phyloP scores from a whole-genome alignment of 257 asterid species.

The Leptodermis oblonga region DNA sequence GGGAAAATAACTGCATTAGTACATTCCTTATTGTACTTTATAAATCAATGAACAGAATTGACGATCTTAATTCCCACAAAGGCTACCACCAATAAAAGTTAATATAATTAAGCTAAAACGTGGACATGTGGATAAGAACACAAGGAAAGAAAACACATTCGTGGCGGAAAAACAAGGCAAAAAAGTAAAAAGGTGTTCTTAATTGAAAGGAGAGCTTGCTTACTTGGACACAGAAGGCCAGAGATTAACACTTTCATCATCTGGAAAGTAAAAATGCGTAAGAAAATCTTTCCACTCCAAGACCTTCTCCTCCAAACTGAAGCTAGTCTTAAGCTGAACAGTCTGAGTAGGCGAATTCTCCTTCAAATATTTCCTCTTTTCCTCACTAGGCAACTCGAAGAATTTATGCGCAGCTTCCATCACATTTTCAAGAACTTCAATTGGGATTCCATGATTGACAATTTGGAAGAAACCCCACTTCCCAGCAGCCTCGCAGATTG shows the following conservation, averaged over 20 bases:
- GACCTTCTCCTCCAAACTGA: constrained; percentile 32
- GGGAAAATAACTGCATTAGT: too few relatives aligned
- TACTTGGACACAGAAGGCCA: constrained; percentile 46
- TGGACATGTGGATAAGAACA: too few relatives aligned
- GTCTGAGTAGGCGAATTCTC: constrained; percentile 39
- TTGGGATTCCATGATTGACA: constrained; percentile 42
- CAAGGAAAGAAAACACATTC: not conserved
- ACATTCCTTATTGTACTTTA: too few relatives aligned
- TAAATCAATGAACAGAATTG: not conserved
- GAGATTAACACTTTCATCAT: constrained; percentile 14
- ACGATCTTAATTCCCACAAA: not conserved
- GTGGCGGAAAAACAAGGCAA: not conserved
- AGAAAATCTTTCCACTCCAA: constrained; percentile 60
- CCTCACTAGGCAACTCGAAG: constrained; percentile 46
- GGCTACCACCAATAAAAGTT: not conserved
- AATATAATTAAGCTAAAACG: too few relatives aligned
- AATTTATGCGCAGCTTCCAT: constrained; percentile 36
- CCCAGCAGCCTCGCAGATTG: constrained; percentile 42
- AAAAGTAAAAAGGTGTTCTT: not conserved
- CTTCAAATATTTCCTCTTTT: constrained; percentile 42
- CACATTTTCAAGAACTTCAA: constrained; percentile 40
- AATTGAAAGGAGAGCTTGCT: constrained; percentile 3
- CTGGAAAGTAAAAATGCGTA: constrained; percentile 30
- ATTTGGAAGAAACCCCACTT: constrained; percentile 48
- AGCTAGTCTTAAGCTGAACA: constrained; percentile 45